Percentiles rank a stretch among this genome's conserved stretches.
Evolutionary conservation across 2,329 filamentous ascomycete genomes (phyloP).

Genomic region (Fusarium piperis): DNA sequence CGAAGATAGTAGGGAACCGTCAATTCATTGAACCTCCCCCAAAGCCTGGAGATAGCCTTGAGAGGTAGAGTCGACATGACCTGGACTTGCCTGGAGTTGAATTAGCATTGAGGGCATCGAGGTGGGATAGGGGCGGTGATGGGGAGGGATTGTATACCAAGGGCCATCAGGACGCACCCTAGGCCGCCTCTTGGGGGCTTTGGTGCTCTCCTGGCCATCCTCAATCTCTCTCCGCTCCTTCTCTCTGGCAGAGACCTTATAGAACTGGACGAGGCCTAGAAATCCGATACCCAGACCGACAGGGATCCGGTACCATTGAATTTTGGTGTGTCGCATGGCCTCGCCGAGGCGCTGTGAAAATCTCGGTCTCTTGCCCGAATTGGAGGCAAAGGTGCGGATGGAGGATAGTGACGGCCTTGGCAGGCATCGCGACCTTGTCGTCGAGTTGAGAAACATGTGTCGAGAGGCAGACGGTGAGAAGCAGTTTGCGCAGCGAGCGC

Average conservation of each 20-base stretch:
- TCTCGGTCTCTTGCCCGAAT: slow-evolving; percentile 56
- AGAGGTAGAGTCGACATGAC: slow-evolving; percentile 93
- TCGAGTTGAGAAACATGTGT: slow-evolving; percentile 35
- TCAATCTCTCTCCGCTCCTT: slow-evolving; percentile 61
- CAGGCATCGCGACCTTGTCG: slow-evolving; percentile 39
- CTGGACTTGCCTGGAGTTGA: slow-evolving; percentile 75
- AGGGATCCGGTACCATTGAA: slow-evolving; percentile 92
- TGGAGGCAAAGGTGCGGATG: slow-evolving; percentile 46
- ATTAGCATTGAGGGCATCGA: slow-evolving; percentile 21
- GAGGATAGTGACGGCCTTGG: slow-evolving; percentile 37
- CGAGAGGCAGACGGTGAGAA: slow-evolving; percentile 33
- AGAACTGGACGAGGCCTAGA: slow-evolving; percentile 84
- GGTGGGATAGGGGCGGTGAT: slow-evolving; percentile 19
- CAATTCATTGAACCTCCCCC: slow-evolving; percentile 92
- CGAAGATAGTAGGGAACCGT: slow-evolving; percentile 88
- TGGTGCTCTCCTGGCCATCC: slow-evolving; percentile 52
- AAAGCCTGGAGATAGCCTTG: slow-evolving; percentile 88
- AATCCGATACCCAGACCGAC: slow-evolving; percentile 87
- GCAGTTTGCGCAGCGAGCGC: slow-evolving; percentile 44
- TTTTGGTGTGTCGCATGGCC: slow-evolving; percentile 62
- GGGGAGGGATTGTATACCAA: slow-evolving; percentile 63
- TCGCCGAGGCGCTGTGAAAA: slow-evolving; percentile 63
- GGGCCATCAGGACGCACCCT: slow-evolving; percentile 84
- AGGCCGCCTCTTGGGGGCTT: slow-evolving; percentile 60
- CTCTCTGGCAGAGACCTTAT: slow-evolving; percentile 72